Base-by-base conservation (phyloP, 208 protist genomes). In the Endotrypanum monterogeii region DNA sequence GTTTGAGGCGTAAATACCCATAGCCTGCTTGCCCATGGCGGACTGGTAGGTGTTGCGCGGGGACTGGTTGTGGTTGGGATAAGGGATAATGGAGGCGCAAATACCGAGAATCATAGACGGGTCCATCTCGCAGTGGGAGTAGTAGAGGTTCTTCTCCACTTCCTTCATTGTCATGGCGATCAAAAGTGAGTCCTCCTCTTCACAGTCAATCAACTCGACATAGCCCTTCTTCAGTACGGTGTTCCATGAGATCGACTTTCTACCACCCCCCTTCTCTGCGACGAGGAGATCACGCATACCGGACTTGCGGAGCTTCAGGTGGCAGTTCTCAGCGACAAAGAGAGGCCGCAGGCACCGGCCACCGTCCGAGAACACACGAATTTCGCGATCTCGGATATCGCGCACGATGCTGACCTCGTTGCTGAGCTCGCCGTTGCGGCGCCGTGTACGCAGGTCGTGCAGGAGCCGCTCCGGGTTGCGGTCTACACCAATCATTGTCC, bases 1-100 rank as follows among this genome's bases (percentile, higher is more conserved):
- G 84, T 99, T 99, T n/a, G 90, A 98, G 5, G 93, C 96, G 83
- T 99, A 98, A 30, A 91, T 90, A 25, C 98, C 98, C 60, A 99
- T 98, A 14, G 98, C 98, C 85, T 99, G 99, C 84, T 99, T 99
- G 77, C 99, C 99, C 99, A 99, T 99, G 72, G 99, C 99, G 79
- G 98, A 99, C 93, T 99, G 99, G 83, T 99, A 99, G 12, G 99
- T 99, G 84, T 99, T 99, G 56, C 99, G 91, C 39, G 99, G 98
- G 3, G 98, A 99, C 88, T 99, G 99, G 85, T 99, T 99, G 87
- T 99, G 99, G 92, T 99, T 98, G 25, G 99, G 99, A 88, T 99
- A 99, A 16, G 99, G 99, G 82, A 99, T 99, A 61, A 99, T 90
- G 39, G 95, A 96, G 14, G 98, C 98, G 67, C 92, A 89, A 67